Conservation (phyloP, 139 green algal species). For the Choricystis sp. region DNA sequence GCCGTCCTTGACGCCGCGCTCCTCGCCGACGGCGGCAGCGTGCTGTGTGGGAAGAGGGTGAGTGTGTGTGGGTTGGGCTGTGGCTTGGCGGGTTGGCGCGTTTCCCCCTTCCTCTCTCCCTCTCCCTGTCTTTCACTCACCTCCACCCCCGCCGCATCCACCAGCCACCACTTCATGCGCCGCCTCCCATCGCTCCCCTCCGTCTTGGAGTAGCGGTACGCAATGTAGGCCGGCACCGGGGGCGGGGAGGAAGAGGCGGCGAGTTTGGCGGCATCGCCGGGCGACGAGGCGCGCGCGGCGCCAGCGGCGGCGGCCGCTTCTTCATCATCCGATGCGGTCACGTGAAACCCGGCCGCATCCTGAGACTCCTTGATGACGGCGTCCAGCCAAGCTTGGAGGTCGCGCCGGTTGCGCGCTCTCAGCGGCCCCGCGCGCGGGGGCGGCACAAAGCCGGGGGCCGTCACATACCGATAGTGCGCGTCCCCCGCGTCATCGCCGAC, state of each 20-base stretch:
- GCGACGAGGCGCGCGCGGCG: neutral
- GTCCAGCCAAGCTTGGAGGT: constrained; percentile 18
- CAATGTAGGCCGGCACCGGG: neutral
- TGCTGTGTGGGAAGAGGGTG: no score
- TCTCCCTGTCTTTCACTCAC: no score
- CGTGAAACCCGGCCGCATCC: constrained; percentile 11
- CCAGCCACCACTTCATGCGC: constrained; percentile 19
- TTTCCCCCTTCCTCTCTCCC: no score
- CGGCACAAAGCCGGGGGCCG: constrained; percentile 14
- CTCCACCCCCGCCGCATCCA: constrained; percentile 17
- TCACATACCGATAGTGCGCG: constrained; percentile 33
- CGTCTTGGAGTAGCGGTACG: constrained; percentile 7
- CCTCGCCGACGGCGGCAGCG: constrained; percentile 18
- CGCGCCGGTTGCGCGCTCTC: constrained; percentile 11
- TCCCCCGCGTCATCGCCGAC: constrained; percentile 30
- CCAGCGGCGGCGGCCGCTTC: constrained; percentile 3
- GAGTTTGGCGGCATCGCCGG: neutral
- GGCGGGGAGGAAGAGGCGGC: neutral
- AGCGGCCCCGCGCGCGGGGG: constrained; percentile 8
- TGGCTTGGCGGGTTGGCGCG: no score
- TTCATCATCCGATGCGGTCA: constrained; percentile 15
- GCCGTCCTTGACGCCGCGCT: constrained; percentile 32
- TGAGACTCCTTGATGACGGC: constrained; percentile 13
- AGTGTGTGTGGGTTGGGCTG: no score
- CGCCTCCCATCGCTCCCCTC: constrained; percentile 16